Base-by-base conservation (phyloP, 345 rosid genomes). In the Sonneratia alba region DNA sequence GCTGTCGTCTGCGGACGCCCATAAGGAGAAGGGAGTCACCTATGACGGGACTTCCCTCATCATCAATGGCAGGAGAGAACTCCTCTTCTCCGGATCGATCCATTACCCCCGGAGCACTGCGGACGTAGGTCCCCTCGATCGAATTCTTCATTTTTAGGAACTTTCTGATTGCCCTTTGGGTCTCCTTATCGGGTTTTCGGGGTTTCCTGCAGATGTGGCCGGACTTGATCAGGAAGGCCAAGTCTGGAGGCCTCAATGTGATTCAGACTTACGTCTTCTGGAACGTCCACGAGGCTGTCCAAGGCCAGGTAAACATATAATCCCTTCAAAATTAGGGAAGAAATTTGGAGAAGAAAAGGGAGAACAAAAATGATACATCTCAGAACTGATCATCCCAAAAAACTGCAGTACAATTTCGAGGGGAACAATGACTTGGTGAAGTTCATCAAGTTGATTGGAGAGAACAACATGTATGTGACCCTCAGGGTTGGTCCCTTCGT, bases 351-450 rank as follows among this genome's bases (percentile, higher is more conserved):
- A 49, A 16, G 21, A 49, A 16, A 49, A 13, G 19, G 21, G 18
- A 53, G 22, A 53, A 53, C 59, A 5, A 53, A 21, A 53, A 53
- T 18, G 59, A 18, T 21, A 18, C 56, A 12, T 49, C 12, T 18
- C 12, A 14, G 56, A 53, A 18, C 22, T 18, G 7, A 53, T 53
- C 51, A 8, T 47, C 22, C 22, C 8, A 6, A 53, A 53, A 27
- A 11, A 6, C 72, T n/a, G 77, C 80, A 94, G 97, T 87, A 34
- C 76, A 83, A 90, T 72, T 95, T 92, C 70, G 76, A 86, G 36
- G 99, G 97, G 7, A 66, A 80, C 75, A 75, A 79, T 67, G 98
- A 92, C 71, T 62, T 95, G 78, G 93, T 95, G 73, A 89, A 83
- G 14, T 88, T 88, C 79, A 67, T 88, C 2, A 85, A 83, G 78